phyloP scores from a whole-genome alignment of 257 asterid species.

The Plantago ovata region DNA sequence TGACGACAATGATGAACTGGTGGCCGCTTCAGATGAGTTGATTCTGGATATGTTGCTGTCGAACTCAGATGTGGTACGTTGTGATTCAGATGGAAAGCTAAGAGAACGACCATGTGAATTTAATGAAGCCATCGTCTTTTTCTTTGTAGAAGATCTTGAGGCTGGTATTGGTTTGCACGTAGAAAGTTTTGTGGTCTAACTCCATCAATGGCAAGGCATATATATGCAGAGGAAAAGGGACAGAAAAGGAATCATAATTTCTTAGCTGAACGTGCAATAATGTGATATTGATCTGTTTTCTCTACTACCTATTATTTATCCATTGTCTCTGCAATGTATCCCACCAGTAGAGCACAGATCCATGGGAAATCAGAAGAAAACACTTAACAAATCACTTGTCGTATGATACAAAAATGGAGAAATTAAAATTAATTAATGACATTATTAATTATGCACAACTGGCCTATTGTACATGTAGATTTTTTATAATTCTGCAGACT shows the following conservation, averaged over 20 bases:
- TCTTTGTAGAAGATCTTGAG: slow-evolving; percentile 7
- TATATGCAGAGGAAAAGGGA: background rate
- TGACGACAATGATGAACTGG: too few species aligned
- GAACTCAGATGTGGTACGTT: too few species aligned
- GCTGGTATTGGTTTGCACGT: background rate
- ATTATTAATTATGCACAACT: background rate
- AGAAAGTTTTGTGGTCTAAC: background rate
- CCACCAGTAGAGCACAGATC: slow-evolving; percentile 4
- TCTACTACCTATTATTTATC: background rate
- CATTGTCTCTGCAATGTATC: background rate
- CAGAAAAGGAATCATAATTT: background rate
- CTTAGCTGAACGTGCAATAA: background rate
- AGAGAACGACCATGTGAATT: slow-evolving; percentile 31
- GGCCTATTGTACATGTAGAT: background rate
- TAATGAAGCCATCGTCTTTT: slow-evolving; percentile 10
- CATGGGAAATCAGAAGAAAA: background rate
- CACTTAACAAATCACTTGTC: too few species aligned
- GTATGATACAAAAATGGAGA: too few species aligned
- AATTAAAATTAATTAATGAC: background rate
- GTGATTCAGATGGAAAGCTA: too few species aligned
- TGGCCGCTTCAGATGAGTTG: too few species aligned
- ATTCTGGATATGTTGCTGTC: too few species aligned
- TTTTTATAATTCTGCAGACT: too few species aligned
- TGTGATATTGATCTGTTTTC: too few species aligned
- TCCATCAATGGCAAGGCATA: background rate